Evolutionary conservation across 495 filamentous ascomycete genomes (phyloP), one percentile per base, ranked within the genome.

Genomic region (Podospora bellae-mahoneyi): DNA sequence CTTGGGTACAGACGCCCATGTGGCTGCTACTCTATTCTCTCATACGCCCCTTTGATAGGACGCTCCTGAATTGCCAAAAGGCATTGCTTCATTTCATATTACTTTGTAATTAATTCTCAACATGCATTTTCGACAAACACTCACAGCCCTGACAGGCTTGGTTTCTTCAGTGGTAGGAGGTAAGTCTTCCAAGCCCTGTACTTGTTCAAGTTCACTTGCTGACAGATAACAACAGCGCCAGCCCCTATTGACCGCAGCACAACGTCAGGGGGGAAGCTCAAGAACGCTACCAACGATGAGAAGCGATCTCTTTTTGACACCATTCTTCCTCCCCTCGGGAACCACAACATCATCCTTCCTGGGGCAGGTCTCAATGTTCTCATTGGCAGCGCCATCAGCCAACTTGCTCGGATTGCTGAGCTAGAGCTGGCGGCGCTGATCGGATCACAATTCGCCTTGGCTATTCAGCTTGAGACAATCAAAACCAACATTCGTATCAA

Each of bases 401-500:
- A 75, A 60, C 72, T 80, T 16, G 72, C 72, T 13, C 63, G 59
- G 16, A 53, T 78, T 30, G 75, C 78, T 9, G 78, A 80, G 68
- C 73, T 73, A 48, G 60, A 80, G 54, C 73, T 80, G 60, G 72
- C 76, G 26, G 69, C 71, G 54, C 73, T 75, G n/a, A 64, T 80
- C 9, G 73, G 78, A 64, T 73, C 76, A 0, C 68, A 80, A 59
- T 53, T 80, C n/a, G 73, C 74, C 16, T 68, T 78, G 13, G 69
- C 74, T 39, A 70, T 72, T 15, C 73, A 78, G 32, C 69, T 78
- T 5, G 66, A 80, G 62, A 73, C 71, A 20, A 74, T 80, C 70
- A 78, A 77, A 73, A 73, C 78, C 62, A 80, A 80, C 67, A 78
- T 80, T 68, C 75, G 77, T 7, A 54, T 78, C 60, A 80, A 80